phyloP scores from a whole-genome alignment of 305 asterid genomes.

The Solanum hybrid region DNA sequence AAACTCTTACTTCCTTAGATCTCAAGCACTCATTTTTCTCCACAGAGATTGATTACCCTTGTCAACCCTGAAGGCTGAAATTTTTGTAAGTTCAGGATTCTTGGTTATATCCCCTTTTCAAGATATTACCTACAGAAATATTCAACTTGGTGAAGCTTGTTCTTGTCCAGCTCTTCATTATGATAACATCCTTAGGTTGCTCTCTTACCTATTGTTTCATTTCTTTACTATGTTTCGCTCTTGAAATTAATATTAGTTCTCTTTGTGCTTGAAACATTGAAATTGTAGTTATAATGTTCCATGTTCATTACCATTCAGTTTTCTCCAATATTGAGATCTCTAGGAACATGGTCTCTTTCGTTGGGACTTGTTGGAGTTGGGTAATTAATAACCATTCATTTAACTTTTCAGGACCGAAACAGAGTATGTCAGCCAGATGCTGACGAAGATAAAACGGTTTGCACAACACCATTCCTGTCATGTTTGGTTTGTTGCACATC shows the following conservation, averaged over 20 bases:
- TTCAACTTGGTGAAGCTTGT: not conserved
- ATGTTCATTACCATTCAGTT: not conserved
- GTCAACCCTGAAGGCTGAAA: not conserved
- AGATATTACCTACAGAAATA: not conserved
- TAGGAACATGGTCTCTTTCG: not conserved
- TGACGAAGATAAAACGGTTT: conserved; percentile 82
- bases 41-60: not conserved
- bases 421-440: conserved; percentile 94
- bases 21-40: not conserved
- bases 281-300: not conserved
- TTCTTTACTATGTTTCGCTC: not conserved
- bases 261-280: not conserved
- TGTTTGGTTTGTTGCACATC: conserved; percentile 99
- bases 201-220: not conserved
- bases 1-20: not conserved
- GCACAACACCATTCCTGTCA: conserved; percentile 95
- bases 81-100: not conserved
- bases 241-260: not conserved
- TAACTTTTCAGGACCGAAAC: conserved; percentile 73
- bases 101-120: not conserved
- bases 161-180: not conserved
- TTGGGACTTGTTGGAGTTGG: not conserved
- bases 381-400: not conserved
- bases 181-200: not conserved
- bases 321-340: not conserved